These are phyloP conservation scores for Mycena vitilis DNA, from an alignment of 768 basidiomycete genomes.

Conservation along the genomic window DNA sequence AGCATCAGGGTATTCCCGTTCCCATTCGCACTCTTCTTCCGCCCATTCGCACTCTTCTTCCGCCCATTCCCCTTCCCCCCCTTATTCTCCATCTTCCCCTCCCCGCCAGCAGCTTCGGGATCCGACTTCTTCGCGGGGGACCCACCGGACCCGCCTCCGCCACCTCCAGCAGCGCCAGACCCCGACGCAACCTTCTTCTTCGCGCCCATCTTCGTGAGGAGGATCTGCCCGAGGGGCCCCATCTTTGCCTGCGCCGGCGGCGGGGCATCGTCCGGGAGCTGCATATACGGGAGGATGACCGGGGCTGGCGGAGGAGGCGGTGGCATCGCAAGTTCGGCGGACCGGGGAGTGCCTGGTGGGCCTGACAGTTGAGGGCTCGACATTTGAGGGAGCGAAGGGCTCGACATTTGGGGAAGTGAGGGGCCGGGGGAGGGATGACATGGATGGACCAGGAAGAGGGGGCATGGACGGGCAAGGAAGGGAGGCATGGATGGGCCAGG, in stretches of 20 bases:
- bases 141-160: slow-evolving; percentile 28
- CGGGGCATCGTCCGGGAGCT: slow-evolving; percentile 74
- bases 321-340: slow-evolving; percentile 15
- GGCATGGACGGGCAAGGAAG: slow-evolving; percentile 34
- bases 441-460: slow-evolving; percentile 35
- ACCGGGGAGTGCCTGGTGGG: slow-evolving; percentile 6
- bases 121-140: slow-evolving; percentile 39
- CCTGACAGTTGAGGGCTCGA: slow-evolving; percentile 24
- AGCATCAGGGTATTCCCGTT: slow-evolving; percentile 30
- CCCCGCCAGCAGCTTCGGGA: slow-evolving; percentile 15
- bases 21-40: slow-evolving; percentile 55
- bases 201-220: slow-evolving; percentile 57
- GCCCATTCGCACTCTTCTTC: slow-evolving; percentile 60
- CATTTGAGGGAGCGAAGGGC: slow-evolving; percentile 10
- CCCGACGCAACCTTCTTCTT: slow-evolving; percentile 66
- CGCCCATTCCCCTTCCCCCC: slow-evolving; percentile 56
- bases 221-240: slow-evolving; percentile 82
- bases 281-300: slow-evolving; percentile 31
- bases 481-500: slow-evolving; percentile 33
- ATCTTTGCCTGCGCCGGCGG: slow-evolving; percentile 72
- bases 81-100: slow-evolving; percentile 52
- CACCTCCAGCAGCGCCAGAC: slow-evolving; percentile 21
- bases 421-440: slow-evolving; percentile 27
- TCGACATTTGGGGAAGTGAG: background rate
- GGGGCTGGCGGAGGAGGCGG: slow-evolving; percentile 37